Percentiles rank a stretch among this genome's conserved stretches.
Evolutionary conservation across 2,329 filamentous ascomycete species (phyloP).

Genomic region (Penicillium sp.): DNA sequence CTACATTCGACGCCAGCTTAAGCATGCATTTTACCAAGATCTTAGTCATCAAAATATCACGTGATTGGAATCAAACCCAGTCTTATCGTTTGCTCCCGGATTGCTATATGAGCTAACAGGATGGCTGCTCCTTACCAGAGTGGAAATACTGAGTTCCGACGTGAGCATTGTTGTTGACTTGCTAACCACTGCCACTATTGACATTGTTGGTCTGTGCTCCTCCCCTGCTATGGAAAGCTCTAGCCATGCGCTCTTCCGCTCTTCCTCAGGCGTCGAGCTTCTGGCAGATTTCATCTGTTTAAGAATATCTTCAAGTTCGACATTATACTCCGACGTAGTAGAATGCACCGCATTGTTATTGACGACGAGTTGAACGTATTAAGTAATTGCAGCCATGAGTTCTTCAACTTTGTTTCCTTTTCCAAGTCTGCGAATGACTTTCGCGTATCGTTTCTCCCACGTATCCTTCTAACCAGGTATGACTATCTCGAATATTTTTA

Average conservation of each 20-base stretch:
- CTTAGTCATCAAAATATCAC: too few relatives aligned
- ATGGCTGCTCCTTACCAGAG: too few relatives aligned
- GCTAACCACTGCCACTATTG: too few relatives aligned
- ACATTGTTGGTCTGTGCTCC: too few relatives aligned
- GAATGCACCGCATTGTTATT: slow-evolving; percentile 3
- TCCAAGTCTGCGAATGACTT: slow-evolving; percentile 1
- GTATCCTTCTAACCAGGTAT: slow-evolving; percentile 9
- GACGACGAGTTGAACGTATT: slow-evolving; percentile 8
- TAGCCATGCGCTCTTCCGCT: too few relatives aligned
- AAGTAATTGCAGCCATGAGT: neutral
- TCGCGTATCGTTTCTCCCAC: slow-evolving; percentile 5
- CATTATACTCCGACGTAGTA: neutral
- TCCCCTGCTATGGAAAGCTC: too few relatives aligned
- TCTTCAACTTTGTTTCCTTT: slow-evolving; percentile 16
- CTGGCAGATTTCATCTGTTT: neutral
- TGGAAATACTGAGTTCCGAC: too few relatives aligned
- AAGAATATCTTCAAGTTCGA: neutral
- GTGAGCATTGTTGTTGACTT: too few relatives aligned
- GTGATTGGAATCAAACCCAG: neutral
- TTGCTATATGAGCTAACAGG: too few relatives aligned
- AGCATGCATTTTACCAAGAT: too few relatives aligned
- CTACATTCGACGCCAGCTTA: too few relatives aligned
- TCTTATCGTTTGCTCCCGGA: neutral
- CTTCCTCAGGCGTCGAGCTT: neutral
- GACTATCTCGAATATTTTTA: slow-evolving; percentile 7